Evolutionary conservation across 306 rosid species (phyloP), one percentile per base, ranked within the genome.

Genomic region (Fragaria ananassa): DNA sequence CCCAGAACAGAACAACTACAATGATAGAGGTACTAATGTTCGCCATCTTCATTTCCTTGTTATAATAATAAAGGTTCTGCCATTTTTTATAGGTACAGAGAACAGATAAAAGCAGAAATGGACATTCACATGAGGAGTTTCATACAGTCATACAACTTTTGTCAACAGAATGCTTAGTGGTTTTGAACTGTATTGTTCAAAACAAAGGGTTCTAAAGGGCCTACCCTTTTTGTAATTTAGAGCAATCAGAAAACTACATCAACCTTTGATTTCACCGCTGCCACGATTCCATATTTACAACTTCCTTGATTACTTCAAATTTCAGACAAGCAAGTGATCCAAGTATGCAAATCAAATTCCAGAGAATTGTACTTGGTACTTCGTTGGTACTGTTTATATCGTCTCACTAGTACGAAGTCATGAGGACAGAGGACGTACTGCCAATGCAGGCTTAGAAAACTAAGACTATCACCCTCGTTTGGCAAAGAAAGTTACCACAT

Each of bases 21-120:
- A 73, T 29, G 49, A 41, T 39, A 25, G 44, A 68, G n/a, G 23
- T 6, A 65, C 73, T 25, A 72, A 68, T 69, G 61, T 81, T 67
- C 73, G 85, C 87, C 74, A 71, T 71, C 64, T 76, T 71, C 78
- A 68, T 82, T 85, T 1, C 41, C 41, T 41, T 83, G 49, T 64
- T 25, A 44, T 27, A 50, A 61, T 34, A 34, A 12, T 68, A 18
- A 17, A 35, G 8, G 25, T 72, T 74, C 65, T 17, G 68, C 45
- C 64, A 68, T 69, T 63, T 71, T 76, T 71, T 78, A 75, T 75
- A 57, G 79, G 11, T n/a, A 34, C 29, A 54, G 65, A 67, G 56
- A 49, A 78, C 79, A 63, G 81, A 79, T 61, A 62, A 72, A 68
- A 69, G 72, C 78, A 85, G 64, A 74, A 64, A 18, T 49, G 51